A percentile compares a stretch with the other conserved stretches of the same genome.
phyloP scores from a whole-genome alignment of 306 rosid genomes.

The Lithocarpus polystachyus region DNA sequence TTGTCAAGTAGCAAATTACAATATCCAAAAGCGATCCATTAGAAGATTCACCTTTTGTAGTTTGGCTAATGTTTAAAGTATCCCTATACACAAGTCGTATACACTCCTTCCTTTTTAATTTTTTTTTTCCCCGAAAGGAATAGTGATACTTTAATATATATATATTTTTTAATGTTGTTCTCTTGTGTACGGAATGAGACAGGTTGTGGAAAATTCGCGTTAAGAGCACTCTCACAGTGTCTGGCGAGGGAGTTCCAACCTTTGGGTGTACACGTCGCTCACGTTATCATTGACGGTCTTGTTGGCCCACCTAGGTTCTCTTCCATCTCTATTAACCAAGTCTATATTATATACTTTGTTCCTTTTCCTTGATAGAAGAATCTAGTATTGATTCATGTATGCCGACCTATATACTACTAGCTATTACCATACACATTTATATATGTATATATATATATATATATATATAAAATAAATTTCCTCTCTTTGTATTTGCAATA shows the following conservation, averaged over 20 bases:
- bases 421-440: no score
- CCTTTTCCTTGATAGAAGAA: background rate
- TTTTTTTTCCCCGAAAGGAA: no score
- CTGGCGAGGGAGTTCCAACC: conserved; percentile 87
- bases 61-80: background rate
- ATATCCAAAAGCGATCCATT: background rate
- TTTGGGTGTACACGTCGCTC: conserved; percentile 86
- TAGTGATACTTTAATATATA: no score
- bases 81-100: no score
- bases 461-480: background rate
- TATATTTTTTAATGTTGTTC: no score
- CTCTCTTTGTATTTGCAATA: conserved; percentile 12
- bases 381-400: no score
- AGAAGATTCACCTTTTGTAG: background rate
- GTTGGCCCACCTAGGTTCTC: conserved; percentile 75
- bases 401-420: no score
- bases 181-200: conserved; percentile 4
- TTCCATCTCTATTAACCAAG: background rate
- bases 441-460: no score
- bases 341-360: background rate
- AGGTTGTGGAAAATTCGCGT: conserved; percentile 98
- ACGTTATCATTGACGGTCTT: conserved; percentile 78
- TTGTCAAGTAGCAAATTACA: background rate
- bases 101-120: no score
- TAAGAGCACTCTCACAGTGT: conserved; percentile 86